Evolutionary conservation across 768 basidiomycete species (phyloP).

Genomic region (Rhizopogon vulgaris): DNA sequence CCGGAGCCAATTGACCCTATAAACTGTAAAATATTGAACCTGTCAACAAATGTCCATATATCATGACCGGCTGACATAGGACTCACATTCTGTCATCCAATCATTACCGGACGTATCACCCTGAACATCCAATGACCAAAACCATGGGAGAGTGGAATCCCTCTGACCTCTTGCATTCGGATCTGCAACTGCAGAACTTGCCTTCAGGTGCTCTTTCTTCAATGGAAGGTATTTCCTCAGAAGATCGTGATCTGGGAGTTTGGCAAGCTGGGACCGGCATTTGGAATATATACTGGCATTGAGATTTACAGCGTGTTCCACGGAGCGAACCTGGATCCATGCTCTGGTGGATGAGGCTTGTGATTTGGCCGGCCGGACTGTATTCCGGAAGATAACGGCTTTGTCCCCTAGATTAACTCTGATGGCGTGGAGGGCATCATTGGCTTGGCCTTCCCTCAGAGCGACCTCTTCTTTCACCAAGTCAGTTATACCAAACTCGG

Average conservation of each 20-base stretch:
- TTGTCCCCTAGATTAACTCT: slow-evolving; percentile 6
- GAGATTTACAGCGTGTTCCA: not conserved
- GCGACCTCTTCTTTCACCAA: not conserved
- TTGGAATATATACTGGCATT: slow-evolving; percentile 1
- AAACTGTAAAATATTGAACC: too few relatives aligned
- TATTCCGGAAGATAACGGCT: slow-evolving; percentile 1
- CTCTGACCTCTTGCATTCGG: not conserved
- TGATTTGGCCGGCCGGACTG: too few relatives aligned
- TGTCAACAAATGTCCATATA: too few relatives aligned
- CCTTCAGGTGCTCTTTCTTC: not conserved
- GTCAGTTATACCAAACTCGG: not conserved
- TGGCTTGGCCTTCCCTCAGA: slow-evolving; percentile 9
- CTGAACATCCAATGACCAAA: slow-evolving; percentile 5
- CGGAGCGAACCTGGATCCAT: not conserved
- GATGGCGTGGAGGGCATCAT: slow-evolving; percentile 10
- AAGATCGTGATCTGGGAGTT: not conserved
- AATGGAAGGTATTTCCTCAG: not conserved
- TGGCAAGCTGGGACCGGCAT: not conserved
- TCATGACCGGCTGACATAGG: too few relatives aligned
- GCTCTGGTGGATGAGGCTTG: too few relatives aligned
- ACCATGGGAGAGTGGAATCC: slow-evolving; percentile 1
- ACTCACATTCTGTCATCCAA: slow-evolving; percentile 8
- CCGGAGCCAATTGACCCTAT: slow-evolving; percentile 4
- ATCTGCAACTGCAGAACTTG: not conserved
- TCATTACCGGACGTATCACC: not conserved